Conservation (phyloP, 1,139 yeast species). For the Debaryomycetaceae sp. region DNA sequence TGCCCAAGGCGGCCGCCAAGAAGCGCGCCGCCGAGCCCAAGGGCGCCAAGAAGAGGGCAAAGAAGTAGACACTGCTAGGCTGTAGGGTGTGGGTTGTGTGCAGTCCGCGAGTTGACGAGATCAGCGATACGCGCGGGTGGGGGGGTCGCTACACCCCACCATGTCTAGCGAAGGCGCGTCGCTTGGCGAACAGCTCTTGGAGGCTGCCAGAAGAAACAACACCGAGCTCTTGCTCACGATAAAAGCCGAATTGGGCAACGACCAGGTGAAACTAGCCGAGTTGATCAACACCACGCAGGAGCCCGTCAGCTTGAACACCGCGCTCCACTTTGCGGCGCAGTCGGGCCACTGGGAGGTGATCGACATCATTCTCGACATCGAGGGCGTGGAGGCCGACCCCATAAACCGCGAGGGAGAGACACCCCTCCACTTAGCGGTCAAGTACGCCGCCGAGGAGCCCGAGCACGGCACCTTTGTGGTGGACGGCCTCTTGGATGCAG, state of each 20-base stretch:
- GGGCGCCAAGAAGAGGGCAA: constrained; percentile 17
- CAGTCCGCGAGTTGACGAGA: no score
- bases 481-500: constrained; percentile 86
- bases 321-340: constrained; percentile 77
- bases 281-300: constrained; percentile 71
- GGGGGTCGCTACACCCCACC: constrained; percentile 1
- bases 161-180: constrained; percentile 57
- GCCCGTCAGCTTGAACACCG: constrained; percentile 71
- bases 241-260: constrained; percentile 41
- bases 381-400: constrained; percentile 89
- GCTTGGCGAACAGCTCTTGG: constrained; percentile 73
- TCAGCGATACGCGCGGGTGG: neutral
- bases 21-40: constrained; percentile 20
- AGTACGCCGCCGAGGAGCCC: constrained; percentile 70
- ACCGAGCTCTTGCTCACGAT: constrained; percentile 64
- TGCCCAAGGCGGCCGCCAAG: constrained; percentile 38
- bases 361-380: constrained; percentile 77
- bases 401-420: constrained; percentile 75
- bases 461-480: constrained; percentile 80
- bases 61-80: no score
- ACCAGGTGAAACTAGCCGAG: constrained; percentile 46
- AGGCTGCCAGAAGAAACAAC: constrained; percentile 86
- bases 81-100: no score
- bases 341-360: constrained; percentile 85
- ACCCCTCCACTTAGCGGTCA: constrained; percentile 84